Conservation (phyloP, 495 filamentous ascomycete species). For the Cudoniella acicularis region DNA sequence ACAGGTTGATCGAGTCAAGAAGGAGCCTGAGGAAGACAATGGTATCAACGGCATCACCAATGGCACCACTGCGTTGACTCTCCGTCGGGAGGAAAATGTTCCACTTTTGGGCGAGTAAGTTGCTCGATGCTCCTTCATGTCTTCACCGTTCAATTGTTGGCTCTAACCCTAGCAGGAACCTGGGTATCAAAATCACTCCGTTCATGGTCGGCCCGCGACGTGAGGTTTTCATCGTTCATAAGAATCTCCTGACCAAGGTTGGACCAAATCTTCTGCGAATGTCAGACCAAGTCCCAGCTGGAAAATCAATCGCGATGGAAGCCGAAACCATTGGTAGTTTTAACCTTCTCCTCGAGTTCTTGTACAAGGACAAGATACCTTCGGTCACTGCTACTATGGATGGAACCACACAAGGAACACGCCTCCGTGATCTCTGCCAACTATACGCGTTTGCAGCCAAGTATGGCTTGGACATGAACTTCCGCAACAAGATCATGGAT, state of each 20-base stretch:
- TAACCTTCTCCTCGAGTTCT: conserved; percentile 11
- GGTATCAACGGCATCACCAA: too few relatives aligned
- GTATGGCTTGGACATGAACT: not conserved
- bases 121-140: too few relatives aligned
- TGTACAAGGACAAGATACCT: conserved; percentile 8
- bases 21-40: too few relatives aligned
- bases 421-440: conserved; percentile 9
- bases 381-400: not conserved
- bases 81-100: not conserved
- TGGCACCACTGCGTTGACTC: not conserved
- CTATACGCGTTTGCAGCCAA: conserved; percentile 11
- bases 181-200: conserved; percentile 2
- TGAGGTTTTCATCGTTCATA: conserved; percentile 5
- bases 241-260: not conserved
- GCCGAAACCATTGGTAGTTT: too few relatives aligned
- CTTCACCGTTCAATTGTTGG: too few relatives aligned
- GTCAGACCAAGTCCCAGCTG: too few relatives aligned
- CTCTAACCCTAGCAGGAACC: not conserved
- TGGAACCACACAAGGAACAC: not conserved
- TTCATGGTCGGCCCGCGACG: not conserved
- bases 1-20: too few relatives aligned
- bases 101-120: not conserved
- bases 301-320: too few relatives aligned
- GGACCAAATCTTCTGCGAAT: not conserved
- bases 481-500: conserved; percentile 17